phyloP scores from a whole-genome alignment of 2,329 filamentous ascomycete species.

The Sclerotinia trifoliorum region DNA sequence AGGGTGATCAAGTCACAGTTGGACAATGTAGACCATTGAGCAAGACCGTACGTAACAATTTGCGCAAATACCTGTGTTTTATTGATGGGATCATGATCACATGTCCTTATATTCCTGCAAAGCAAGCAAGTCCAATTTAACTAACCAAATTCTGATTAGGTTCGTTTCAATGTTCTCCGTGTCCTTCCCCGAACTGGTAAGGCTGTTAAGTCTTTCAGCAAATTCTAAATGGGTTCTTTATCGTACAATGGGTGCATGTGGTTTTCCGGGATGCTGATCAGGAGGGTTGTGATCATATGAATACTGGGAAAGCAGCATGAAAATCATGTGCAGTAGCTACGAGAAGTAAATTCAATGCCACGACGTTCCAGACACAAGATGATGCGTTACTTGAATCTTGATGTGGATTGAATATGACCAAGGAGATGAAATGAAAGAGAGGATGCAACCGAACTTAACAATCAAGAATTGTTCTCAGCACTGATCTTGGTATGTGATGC shows the following conservation, averaged over 20 bases:
- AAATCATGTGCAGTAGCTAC: slow-evolving; percentile 38
- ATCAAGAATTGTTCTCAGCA: neutral
- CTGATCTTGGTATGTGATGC: neutral
- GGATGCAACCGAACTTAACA: neutral
- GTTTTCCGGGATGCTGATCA: slow-evolving; percentile 38
- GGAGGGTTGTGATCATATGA: slow-evolving; percentile 38
- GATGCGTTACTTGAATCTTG: slow-evolving; percentile 1
- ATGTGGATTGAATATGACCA: slow-evolving; percentile 8
- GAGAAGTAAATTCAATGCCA: slow-evolving; percentile 37
- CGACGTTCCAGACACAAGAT: slow-evolving; percentile 30
- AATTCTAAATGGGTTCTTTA: slow-evolving; percentile 71
- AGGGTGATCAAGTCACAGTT: slow-evolving; percentile 98
- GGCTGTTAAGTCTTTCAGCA: slow-evolving; percentile 95
- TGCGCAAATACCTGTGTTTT: neutral
- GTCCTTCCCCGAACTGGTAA: slow-evolving; percentile 97
- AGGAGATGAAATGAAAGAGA: neutral
- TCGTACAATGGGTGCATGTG: slow-evolving; percentile 37
- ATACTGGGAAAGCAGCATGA: slow-evolving; percentile 34
- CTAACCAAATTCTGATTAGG: slow-evolving; percentile 51
- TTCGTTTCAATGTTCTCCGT: slow-evolving; percentile 99
- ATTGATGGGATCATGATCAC: neutral
- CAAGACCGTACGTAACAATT: slow-evolving; percentile 83
- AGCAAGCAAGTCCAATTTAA: neutral
- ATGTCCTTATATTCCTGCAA: neutral
- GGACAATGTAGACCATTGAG: slow-evolving; percentile 98